Conservation (phyloP, 345 rosid species). For the Lepidium didymum region DNA sequence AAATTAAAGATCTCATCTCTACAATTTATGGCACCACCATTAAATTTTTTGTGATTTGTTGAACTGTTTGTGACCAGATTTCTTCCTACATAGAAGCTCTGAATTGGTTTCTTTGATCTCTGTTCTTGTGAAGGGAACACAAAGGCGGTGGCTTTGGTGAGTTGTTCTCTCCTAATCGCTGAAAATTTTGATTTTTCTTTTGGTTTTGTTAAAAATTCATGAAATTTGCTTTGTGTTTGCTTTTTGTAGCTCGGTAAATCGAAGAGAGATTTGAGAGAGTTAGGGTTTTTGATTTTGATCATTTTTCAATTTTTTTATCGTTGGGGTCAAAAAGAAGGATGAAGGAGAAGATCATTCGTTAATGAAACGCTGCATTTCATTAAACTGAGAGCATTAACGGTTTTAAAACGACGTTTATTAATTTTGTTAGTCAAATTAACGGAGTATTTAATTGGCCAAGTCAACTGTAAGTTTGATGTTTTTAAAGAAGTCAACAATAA, state of each 20-base stretch:
- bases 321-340: too few relatives aligned
- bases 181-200: not conserved
- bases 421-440: too few relatives aligned
- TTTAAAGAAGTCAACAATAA: too few relatives aligned
- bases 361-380: too few relatives aligned
- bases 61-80: constrained; percentile 1
- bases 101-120: not conserved
- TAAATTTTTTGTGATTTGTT: not conserved
- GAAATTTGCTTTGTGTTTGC: not conserved
- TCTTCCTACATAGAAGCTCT: not conserved
- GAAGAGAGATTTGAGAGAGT: too few relatives aligned
- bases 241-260: constrained; percentile 14
- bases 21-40: constrained; percentile 17
- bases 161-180: not conserved
- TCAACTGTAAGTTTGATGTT: too few relatives aligned
- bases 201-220: not conserved
- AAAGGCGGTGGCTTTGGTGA: constrained; percentile 20
- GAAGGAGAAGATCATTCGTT: too few relatives aligned
- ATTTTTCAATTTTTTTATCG: too few relatives aligned
- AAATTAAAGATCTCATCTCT: constrained; percentile 16
- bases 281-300: too few relatives aligned
- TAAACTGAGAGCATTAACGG: too few relatives aligned
- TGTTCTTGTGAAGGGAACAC: constrained; percentile 14
- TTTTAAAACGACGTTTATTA: too few relatives aligned
- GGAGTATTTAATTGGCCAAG: too few relatives aligned